These are phyloP conservation scores for Didymella glomerata DNA, from an alignment of 2,329 filamentous ascomycete species.

Conservation along the genomic window DNA sequence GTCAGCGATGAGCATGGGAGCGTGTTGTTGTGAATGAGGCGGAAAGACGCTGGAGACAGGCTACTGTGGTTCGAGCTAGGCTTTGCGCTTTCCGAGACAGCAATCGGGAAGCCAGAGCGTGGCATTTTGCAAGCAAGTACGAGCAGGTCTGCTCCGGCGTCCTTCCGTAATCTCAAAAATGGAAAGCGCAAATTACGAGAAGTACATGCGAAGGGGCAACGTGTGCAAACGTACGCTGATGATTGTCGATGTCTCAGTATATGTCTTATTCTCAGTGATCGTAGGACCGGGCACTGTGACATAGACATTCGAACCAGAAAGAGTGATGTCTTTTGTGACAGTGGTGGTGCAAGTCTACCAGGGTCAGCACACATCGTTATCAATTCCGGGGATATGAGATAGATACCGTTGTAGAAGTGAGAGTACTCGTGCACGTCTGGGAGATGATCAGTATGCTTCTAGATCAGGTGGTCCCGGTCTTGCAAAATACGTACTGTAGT, in stretches of 20 bases:
- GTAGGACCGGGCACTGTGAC: constrained; percentile 14
- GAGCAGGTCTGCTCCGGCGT: not conserved
- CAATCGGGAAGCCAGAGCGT: not conserved
- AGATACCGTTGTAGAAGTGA: constrained; percentile 7
- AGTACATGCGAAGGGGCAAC: no score
- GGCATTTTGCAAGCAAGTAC: not conserved
- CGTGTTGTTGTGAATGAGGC: not conserved
- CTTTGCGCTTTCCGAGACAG: not conserved
- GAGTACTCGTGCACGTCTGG: constrained; percentile 18
- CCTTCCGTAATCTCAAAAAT: not conserved
- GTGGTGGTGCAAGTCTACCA: constrained; percentile 19
- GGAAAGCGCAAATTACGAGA: not conserved
- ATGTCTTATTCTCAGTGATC: constrained; percentile 11
- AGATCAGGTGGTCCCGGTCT: not conserved
- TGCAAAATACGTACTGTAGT: constrained; percentile 11
- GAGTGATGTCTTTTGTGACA: constrained; percentile 23
- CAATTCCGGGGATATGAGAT: no score
- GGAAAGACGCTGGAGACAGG: not conserved
- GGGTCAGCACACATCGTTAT: not conserved
- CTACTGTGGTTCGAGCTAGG: not conserved
- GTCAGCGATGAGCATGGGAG: not conserved
- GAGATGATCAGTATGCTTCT: not conserved
- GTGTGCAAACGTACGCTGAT: constrained; percentile 26
- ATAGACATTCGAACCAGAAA: constrained; percentile 12
- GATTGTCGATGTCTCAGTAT: constrained; percentile 28